Conservation (phyloP, 2,329 filamentous ascomycete genomes). For the Hymenoscyphus fraxineus region DNA sequence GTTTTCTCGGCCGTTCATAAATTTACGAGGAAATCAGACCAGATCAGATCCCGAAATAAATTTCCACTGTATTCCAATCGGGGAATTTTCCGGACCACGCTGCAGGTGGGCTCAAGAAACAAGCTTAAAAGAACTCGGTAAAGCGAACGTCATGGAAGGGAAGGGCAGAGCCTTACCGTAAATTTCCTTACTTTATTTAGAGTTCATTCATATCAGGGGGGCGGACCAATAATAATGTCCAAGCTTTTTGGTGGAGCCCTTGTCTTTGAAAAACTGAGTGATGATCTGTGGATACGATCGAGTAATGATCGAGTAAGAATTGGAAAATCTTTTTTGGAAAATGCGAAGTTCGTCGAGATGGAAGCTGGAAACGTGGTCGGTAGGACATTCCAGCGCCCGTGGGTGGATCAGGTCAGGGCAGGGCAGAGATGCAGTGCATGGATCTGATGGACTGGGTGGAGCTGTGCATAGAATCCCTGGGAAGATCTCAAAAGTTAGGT, state of each 20-base stretch:
- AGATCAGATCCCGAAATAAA: neutral
- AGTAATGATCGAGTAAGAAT: neutral
- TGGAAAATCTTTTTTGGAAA: no score
- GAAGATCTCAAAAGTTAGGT: neutral
- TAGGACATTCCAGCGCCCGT: neutral
- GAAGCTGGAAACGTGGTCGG: neutral
- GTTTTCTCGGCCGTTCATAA: neutral
- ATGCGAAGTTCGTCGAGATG: neutral
- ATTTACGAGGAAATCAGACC: neutral
- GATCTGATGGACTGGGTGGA: neutral
- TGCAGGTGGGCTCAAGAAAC: neutral
- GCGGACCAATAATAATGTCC: neutral
- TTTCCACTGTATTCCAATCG: neutral
- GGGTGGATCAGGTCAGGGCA: neutral
- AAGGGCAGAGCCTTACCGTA: no score
- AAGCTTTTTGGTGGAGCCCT: neutral
- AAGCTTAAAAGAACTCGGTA: neutral
- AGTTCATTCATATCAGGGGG: neutral
- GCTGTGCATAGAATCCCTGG: neutral
- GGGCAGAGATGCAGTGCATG: neutral
- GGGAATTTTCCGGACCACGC: neutral
- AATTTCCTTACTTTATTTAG: neutral
- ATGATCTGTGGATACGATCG: neutral
- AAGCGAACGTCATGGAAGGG: neutral
- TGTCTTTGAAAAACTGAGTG: neutral